Evolutionary conservation across 148 eudicot genomes (phyloP).

Genomic region (Talinum fruticosum): DNA sequence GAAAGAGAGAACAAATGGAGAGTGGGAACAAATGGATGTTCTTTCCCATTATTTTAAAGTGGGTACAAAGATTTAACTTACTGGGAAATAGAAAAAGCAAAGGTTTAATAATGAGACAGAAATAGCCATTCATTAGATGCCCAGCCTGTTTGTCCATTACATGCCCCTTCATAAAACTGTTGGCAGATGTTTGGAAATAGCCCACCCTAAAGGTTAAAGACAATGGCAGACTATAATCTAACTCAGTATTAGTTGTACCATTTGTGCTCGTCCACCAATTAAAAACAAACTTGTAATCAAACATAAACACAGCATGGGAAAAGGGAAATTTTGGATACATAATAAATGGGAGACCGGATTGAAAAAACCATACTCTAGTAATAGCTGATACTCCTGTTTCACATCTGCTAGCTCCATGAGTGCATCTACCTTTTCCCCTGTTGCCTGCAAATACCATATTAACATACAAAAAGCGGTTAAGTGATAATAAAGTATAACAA

Average conservation of each 20-base stretch:
- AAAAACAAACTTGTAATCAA: background rate
- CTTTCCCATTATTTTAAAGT: no score
- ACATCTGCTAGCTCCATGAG: conserved; percentile 82
- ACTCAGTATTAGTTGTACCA: background rate
- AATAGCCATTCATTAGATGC: background rate
- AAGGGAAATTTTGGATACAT: background rate
- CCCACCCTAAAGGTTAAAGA: background rate
- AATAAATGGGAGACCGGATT: background rate
- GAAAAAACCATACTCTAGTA: conserved; percentile 53
- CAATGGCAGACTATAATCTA: background rate
- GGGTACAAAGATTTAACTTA: no score
- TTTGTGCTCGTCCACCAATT: background rate
- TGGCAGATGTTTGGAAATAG: no score
- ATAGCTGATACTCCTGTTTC: conserved; percentile 59
- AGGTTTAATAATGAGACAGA: background rate
- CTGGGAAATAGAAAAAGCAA: background rate
- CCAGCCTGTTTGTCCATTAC: background rate
- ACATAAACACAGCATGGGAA: background rate
- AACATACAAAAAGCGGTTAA: background rate
- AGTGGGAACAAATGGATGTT: no score
- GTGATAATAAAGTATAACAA: background rate
- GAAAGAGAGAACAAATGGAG: no score
- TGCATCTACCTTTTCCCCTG: conserved; percentile 83
- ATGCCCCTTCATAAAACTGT: no score
- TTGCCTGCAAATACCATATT: conserved; percentile 45